Base-by-base conservation (phyloP, 495 filamentous ascomycete genomes). In the Xanthoparmelia taractica region DNA sequence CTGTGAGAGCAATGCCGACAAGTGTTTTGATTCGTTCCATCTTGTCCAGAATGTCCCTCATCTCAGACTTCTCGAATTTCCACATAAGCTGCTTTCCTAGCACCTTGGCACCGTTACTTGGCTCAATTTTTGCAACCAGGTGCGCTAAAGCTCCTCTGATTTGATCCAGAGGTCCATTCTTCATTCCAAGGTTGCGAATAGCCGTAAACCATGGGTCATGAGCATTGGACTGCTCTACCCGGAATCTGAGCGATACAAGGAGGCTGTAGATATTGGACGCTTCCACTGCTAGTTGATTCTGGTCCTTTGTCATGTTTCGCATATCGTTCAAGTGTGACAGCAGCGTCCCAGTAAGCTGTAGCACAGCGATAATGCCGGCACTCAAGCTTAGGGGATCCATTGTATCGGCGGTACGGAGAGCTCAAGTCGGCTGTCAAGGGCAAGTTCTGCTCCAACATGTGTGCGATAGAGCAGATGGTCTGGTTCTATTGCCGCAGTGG, bases 351-450 rank as follows among this genome's bases (percentile, higher is more conserved):
- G 71, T 61, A 50, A 72, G 61, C 48, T 75, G 59, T 15, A 75
- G 58, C 52, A 75, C 45, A 33, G 70, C 60, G 55, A 75, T 69
- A 54, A 74, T 70, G 63, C 71, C 70, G 37, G 71, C 71, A 37
- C 34, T 60, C 18, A 64, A n/a, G 25, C 65, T 61, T 5, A 68
- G 25, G 6, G 61, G 58, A 33, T 60, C 63, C 63, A 65, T 70
- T 45, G 10, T 25, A 8, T 1, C 2, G 20, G 20, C n/a, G 10
- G 2, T n/a, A 8, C 7, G 1, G 20, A 45, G 45, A 15, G 23
- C n/a, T 48, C 45, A 27, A 27, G 10, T 23, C n/a, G 1, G 3
- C 23, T 48, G n/a, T 23, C 7, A 47, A 8, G 43, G 8, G 20
- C 2, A 47, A 0, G 20, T 23, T 1, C 0, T 47, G 4, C 18